Percentiles rank a stretch among this genome's conserved stretches.
Evolutionary conservation across 441 rosid species (phyloP).

Genomic region (Euphorbia schlechtendalii): DNA sequence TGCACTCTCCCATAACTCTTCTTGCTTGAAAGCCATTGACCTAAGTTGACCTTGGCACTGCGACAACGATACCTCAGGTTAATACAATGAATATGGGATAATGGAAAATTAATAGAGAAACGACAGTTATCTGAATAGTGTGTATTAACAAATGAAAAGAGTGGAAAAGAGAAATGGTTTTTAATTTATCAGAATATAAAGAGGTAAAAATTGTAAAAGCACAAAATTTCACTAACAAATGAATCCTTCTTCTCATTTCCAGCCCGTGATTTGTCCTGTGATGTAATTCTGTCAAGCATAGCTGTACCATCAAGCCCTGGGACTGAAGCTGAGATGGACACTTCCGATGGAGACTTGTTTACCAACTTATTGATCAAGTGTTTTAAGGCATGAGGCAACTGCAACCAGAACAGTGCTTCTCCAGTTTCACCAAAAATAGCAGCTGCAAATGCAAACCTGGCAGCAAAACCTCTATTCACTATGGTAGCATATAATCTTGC

Average conservation of each 20-base stretch:
- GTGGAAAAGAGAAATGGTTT: neutral
- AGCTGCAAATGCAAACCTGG: conserved; percentile 92
- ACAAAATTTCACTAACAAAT: conserved; percentile 38
- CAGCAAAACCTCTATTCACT: conserved; percentile 75
- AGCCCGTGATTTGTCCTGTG: conserved; percentile 41
- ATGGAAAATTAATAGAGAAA: too few species aligned
- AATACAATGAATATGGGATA: neutral
- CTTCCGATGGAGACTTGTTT: conserved; percentile 47
- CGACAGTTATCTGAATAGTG: neutral
- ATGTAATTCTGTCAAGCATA: conserved; percentile 47
- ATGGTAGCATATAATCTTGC: conserved; percentile 78
- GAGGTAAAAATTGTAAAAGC: neutral
- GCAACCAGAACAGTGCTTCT: conserved; percentile 96
- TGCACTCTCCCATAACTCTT: conserved; percentile 88
- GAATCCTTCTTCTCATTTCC: conserved; percentile 40
- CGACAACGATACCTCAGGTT: conserved; percentile 22
- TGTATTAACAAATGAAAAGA: neutral
- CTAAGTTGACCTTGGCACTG: conserved; percentile 69
- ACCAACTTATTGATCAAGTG: conserved; percentile 64
- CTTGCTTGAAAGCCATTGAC: conserved; percentile 86
- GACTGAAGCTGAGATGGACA: conserved; percentile 26
- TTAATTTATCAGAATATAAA: neutral
- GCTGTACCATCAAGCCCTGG: conserved; percentile 42
- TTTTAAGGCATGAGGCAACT: conserved; percentile 79
- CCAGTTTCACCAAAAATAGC: conserved; percentile 87